A percentile compares a stretch with the other conserved stretches of the same genome.
phyloP scores from a whole-genome alignment of 495 filamentous ascomycete species.

The Tuber magnatum region DNA sequence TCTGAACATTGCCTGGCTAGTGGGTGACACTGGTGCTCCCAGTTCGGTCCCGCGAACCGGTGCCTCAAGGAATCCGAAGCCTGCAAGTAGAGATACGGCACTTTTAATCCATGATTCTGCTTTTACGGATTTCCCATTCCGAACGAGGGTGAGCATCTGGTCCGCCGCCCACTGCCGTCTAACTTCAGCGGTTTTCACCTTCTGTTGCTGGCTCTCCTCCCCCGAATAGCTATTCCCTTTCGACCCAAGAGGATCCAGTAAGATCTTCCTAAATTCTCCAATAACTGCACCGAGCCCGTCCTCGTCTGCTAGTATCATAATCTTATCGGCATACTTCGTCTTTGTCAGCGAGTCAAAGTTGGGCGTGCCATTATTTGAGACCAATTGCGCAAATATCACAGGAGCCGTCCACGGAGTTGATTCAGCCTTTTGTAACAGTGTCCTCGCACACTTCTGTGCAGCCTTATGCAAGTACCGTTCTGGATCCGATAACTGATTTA shows the following conservation, averaged over 20 bases:
- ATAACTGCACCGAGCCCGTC: constrained; percentile 44
- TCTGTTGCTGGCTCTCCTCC: constrained; percentile 47
- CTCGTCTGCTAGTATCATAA: constrained; percentile 58
- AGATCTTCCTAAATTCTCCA: constrained; percentile 46
- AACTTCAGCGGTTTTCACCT: constrained; percentile 40
- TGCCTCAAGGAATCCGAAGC: constrained; percentile 44
- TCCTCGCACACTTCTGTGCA: constrained; percentile 63
- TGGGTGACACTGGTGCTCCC: constrained; percentile 49
- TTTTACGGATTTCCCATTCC: constrained; percentile 38
- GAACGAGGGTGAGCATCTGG: constrained; percentile 48
- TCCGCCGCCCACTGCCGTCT: constrained; percentile 46
- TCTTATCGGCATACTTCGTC: constrained; percentile 75
- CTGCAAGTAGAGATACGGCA: constrained; percentile 41
- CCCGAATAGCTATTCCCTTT: constrained; percentile 14
- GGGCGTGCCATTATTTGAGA: constrained; percentile 60
- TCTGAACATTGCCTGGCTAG: constrained; percentile 62
- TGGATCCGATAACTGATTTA: constrained; percentile 75
- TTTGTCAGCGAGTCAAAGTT: constrained; percentile 83
- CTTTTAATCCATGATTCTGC: constrained; percentile 33
- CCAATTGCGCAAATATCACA: constrained; percentile 56
- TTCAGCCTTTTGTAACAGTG: constrained; percentile 60
- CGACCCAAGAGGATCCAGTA: constrained; percentile 41
- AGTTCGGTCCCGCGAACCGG: constrained; percentile 38
- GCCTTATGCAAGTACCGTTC: constrained; percentile 78
- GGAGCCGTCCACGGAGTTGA: constrained; percentile 55